phyloP scores from a whole-genome alignment of 306 rosid species.

The Rubus idaeus region DNA sequence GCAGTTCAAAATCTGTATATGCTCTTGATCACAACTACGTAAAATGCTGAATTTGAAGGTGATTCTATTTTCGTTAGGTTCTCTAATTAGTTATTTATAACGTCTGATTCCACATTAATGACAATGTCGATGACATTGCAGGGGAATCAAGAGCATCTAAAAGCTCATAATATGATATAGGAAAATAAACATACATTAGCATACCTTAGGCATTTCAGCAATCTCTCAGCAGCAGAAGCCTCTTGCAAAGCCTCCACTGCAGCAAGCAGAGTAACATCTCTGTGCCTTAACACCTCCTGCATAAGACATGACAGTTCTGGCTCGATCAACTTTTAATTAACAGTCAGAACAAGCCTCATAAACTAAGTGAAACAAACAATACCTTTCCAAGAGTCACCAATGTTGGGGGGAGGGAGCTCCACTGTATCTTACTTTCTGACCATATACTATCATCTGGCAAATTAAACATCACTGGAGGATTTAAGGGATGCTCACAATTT shows the following conservation, averaged over 20 bases:
- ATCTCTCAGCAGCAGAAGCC: conserved; percentile 34
- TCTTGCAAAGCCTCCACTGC: conserved; percentile 45
- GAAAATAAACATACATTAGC: not conserved
- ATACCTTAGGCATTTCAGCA: conserved; percentile 38
- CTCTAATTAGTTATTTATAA: not conserved
- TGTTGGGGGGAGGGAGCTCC: conserved; percentile 27
- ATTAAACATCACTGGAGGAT: conserved; percentile 13
- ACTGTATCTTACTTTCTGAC: conserved; percentile 18
- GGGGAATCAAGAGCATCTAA: not conserved
- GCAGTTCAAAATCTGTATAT: not conserved
- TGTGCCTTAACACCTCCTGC: conserved; percentile 33
- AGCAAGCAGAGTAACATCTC: conserved; percentile 31
- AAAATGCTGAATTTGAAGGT: not conserved
- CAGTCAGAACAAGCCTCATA: not conserved
- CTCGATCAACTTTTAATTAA: not conserved
- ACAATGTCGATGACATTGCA: not conserved
- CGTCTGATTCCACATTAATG: not conserved
- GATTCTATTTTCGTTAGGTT: not conserved
- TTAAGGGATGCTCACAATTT: not conserved
- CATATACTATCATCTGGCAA: conserved; percentile 14
- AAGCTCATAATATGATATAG: not conserved
- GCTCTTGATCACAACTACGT: no score
- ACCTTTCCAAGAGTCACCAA: conserved; percentile 37
- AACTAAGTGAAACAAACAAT: conserved; percentile 10
- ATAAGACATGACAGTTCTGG: not conserved